Evolutionary conservation across 306 rosid genomes (phyloP).

Genomic region (Lithocarpus polystachyus): DNA sequence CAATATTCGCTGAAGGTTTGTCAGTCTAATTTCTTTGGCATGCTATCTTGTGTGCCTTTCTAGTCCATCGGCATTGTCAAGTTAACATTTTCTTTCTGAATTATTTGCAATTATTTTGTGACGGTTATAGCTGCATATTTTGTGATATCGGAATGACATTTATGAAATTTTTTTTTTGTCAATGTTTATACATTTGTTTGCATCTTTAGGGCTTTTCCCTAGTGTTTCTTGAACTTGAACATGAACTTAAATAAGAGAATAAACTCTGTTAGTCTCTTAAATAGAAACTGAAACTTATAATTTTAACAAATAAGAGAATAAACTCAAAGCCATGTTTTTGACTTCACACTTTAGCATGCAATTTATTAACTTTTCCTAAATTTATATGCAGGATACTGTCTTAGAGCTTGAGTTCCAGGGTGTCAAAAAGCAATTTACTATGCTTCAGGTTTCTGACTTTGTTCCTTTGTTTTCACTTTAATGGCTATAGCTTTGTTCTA

Average conservation of each 20-base stretch:
- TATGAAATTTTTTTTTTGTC: not conserved
- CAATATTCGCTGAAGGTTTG: slow-evolving; percentile 91
- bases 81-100: slow-evolving; percentile 1
- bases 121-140: slow-evolving; percentile 13
- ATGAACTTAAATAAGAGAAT: too few relatives aligned
- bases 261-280: too few relatives aligned
- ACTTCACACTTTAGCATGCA: not conserved
- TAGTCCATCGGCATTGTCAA: slow-evolving; percentile 3
- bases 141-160: not conserved
- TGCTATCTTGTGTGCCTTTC: slow-evolving; percentile 9
- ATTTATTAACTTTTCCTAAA: slow-evolving; percentile 10
- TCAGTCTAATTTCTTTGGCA: not conserved
- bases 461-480: slow-evolving; percentile 21
- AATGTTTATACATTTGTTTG: not conserved
- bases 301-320: not conserved
- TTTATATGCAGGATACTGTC: slow-evolving; percentile 73
- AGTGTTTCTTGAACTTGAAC: not conserved
- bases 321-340: not conserved
- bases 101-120: not conserved
- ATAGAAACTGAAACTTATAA: not conserved
- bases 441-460: slow-evolving; percentile 81
- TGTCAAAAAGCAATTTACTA: slow-evolving; percentile 79
- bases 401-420: slow-evolving; percentile 99
- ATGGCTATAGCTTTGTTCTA: slow-evolving; percentile 10
- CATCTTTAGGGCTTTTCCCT: not conserved